These are phyloP conservation scores for Gaertneriomyces sp. DNA, from an alignment of 192 early-diverging fungal species.

Conservation along the genomic window DNA sequence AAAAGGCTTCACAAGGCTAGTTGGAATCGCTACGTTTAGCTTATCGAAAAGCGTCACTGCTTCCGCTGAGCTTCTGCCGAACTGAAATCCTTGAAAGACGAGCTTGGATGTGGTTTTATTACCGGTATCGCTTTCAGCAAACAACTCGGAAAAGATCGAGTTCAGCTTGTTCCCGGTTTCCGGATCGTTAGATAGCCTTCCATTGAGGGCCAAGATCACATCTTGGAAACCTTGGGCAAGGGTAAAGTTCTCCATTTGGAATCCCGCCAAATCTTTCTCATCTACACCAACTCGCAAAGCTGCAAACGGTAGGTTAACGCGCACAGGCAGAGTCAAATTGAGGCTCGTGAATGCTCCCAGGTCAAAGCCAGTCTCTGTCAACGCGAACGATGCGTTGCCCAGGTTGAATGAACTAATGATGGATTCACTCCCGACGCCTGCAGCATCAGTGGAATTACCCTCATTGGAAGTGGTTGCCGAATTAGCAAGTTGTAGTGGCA, in stretches of 20 bases:
- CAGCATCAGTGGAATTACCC: background rate
- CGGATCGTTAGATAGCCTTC: conserved; percentile 10
- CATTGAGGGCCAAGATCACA: background rate
- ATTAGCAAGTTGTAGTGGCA: background rate
- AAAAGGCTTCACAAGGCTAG: background rate
- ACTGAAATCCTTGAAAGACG: conserved; percentile 21
- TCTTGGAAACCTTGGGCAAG: conserved; percentile 7
- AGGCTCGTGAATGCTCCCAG: background rate
- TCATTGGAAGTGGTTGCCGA: background rate
- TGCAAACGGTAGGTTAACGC: conserved; percentile 5
- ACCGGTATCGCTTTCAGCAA: background rate
- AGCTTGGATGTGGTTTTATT: conserved; percentile 2
- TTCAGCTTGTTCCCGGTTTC: conserved; percentile 7
- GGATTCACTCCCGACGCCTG: background rate
- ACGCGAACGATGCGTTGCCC: conserved; percentile 8
- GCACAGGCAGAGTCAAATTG: conserved; percentile 3
- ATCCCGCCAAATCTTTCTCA: conserved; percentile 6
- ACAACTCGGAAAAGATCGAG: background rate
- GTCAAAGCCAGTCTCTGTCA: conserved; percentile 15
- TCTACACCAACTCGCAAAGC: conserved; percentile 12
- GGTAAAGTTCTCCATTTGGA: conserved; percentile 7
- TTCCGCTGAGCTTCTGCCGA: background rate
- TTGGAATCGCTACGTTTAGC: conserved; percentile 19
- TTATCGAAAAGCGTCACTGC: conserved; percentile 2
- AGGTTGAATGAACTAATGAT: conserved; percentile 5